Conservation (phyloP, 2,329 filamentous ascomycete genomes). For the Claviceps sp. region DNA sequence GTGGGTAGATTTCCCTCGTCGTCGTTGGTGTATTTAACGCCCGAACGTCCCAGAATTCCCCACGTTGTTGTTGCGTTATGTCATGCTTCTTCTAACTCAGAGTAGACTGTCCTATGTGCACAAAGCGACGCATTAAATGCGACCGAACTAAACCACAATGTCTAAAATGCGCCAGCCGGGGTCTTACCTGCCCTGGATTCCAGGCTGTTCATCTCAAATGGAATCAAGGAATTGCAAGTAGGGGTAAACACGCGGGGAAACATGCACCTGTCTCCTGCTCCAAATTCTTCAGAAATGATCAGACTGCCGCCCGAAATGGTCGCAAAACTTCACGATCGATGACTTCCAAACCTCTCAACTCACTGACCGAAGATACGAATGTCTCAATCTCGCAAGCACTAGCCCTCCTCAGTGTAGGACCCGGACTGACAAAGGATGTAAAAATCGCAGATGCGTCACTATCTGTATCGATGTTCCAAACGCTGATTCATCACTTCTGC, state of each 20-base stretch:
- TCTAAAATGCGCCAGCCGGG: constrained; percentile 10
- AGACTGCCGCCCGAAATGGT: neutral
- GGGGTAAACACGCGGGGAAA: constrained; percentile 9
- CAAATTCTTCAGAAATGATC: neutral
- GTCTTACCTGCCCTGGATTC: constrained; percentile 9
- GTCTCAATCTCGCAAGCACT: neutral
- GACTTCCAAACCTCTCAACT: neutral
- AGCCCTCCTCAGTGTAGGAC: neutral
- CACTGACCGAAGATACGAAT: neutral
- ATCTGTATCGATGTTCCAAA: constrained; percentile 6
- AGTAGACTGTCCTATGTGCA: constrained; percentile 10
- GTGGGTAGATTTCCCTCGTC: constrained; percentile 1
- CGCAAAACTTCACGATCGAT: neutral
- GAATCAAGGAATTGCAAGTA: constrained; percentile 12
- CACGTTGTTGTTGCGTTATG: too few species aligned
- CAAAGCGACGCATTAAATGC: constrained; percentile 10
- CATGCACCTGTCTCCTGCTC: constrained; percentile 1
- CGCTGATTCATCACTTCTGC: constrained; percentile 9
- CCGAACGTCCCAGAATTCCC: too few species aligned
- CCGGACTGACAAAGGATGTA: neutral
- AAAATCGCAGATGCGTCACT: neutral
- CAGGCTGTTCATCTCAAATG: constrained; percentile 9
- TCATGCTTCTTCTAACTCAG: neutral
- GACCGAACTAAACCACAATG: constrained; percentile 11
- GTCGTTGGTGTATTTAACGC: too few species aligned